Percentiles rank a stretch among this genome's conserved stretches.
These are phyloP conservation scores for Apium graveolens DNA, from an alignment of 129 eudicot genomes.

Conservation along the genomic window DNA sequence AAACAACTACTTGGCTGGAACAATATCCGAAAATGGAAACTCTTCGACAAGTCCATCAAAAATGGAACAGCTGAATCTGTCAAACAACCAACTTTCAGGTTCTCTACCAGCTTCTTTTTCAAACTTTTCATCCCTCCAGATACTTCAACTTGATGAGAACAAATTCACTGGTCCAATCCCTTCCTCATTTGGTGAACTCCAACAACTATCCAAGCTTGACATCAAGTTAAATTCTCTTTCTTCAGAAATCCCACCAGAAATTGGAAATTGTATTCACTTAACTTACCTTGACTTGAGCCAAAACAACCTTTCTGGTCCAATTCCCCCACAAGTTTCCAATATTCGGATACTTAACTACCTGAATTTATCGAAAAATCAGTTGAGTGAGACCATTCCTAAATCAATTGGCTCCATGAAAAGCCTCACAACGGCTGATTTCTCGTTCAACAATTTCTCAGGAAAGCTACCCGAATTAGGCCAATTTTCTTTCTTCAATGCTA, in stretches of 20 bases:
- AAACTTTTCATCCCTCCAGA: constrained; percentile 68
- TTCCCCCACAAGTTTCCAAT: constrained; percentile 53
- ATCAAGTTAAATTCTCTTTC: constrained; percentile 51
- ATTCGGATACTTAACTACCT: constrained; percentile 65
- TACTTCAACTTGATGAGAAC: constrained; percentile 54
- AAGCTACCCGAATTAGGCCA: constrained; percentile 74
- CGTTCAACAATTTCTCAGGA: constrained; percentile 82
- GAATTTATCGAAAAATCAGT: constrained; percentile 70
- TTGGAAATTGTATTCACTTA: constrained; percentile 54
- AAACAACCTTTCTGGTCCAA: constrained; percentile 63
- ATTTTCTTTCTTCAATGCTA: constrained; percentile 62
- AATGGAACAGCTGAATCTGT: constrained; percentile 48
- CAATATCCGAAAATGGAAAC: constrained; percentile 43
- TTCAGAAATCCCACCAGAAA: constrained; percentile 61
- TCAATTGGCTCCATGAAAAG: constrained; percentile 74
- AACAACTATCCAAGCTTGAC: constrained; percentile 50
- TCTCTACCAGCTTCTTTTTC: constrained; percentile 61
- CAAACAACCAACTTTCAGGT: constrained; percentile 71
- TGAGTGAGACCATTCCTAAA: constrained; percentile 55
- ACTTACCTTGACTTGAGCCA: constrained; percentile 81
- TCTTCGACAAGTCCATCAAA: constrained; percentile 30
- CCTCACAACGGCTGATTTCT: constrained; percentile 76
- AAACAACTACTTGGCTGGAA: constrained; percentile 62
- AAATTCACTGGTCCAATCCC: constrained; percentile 69
- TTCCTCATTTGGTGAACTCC: constrained; percentile 56